These are phyloP conservation scores for Spathaspora hagerdaliae DNA, from an alignment of 805 yeast species.

Conservation along the genomic window DNA sequence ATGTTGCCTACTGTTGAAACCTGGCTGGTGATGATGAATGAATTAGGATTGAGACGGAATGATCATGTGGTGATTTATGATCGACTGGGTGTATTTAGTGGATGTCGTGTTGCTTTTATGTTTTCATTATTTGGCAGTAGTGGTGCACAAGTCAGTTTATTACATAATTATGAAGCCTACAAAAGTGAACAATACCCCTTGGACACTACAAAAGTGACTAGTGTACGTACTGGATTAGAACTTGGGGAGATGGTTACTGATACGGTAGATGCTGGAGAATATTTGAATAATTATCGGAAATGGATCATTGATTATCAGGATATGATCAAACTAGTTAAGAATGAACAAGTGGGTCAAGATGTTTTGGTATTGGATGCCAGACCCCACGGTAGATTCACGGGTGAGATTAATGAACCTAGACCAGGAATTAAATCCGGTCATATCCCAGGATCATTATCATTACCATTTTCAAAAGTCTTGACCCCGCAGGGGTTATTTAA, in stretches of 20 bases:
- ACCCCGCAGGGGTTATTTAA: slow-evolving; percentile 46
- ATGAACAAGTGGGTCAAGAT: slow-evolving; percentile 38
- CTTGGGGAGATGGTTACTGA: slow-evolving; percentile 13
- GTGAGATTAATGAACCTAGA: slow-evolving; percentile 83
- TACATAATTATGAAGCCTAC: slow-evolving; percentile 66
- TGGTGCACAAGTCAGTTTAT: slow-evolving; percentile 49
- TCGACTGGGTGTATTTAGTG: slow-evolving; percentile 75
- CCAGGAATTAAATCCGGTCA: slow-evolving; percentile 88
- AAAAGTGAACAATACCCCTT: slow-evolving; percentile 42
- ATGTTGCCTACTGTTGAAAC: slow-evolving; percentile 70
- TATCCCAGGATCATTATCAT: slow-evolving; percentile 70
- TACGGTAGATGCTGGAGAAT: slow-evolving; percentile 17
- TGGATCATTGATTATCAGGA: slow-evolving; percentile 68
- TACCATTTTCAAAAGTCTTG: slow-evolving; percentile 70
- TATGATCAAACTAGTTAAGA: slow-evolving; percentile 52
- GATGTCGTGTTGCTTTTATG: slow-evolving; percentile 93
- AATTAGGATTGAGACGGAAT: slow-evolving; percentile 50
- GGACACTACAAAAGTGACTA: slow-evolving; percentile 29
- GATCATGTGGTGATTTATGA: slow-evolving; percentile 82
- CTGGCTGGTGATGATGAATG: slow-evolving; percentile 51
- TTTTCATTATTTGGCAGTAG: slow-evolving; percentile 75
- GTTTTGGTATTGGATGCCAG: slow-evolving; percentile 79
- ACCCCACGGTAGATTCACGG: slow-evolving; percentile 68
- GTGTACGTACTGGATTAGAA: slow-evolving; percentile 14
- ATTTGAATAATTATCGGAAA: slow-evolving; percentile 28